phyloP scores from a whole-genome alignment of 768 basidiomycete species.

The Pleurotus cornucopiae region DNA sequence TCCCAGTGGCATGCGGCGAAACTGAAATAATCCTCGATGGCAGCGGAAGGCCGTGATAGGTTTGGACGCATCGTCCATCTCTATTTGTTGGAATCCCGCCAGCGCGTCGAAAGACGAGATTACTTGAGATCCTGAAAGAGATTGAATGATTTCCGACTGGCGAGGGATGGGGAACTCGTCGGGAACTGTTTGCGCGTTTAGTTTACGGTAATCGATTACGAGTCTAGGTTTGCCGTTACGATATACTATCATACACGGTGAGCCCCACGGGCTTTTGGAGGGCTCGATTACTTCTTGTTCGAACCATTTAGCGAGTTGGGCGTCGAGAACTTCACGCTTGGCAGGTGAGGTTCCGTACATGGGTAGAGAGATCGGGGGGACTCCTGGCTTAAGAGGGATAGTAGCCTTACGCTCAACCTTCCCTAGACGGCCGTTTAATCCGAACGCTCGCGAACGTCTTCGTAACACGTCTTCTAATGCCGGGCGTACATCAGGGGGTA shows the following conservation, averaged over 20 bases:
- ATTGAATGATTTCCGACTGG: conserved; percentile 23
- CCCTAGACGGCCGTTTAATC: conserved; percentile 27
- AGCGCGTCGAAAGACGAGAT: conserved; percentile 31
- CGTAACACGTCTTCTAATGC: conserved; percentile 14
- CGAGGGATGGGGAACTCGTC: conserved; percentile 22
- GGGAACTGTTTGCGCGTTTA: not conserved
- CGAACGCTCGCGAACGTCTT: conserved; percentile 20
- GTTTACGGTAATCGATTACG: conserved; percentile 21
- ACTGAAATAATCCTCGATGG: conserved; percentile 16
- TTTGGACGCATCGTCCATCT: conserved; percentile 20
- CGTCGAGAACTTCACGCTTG: conserved; percentile 23
- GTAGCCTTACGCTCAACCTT: conserved; percentile 18
- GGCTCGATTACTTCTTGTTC: conserved; percentile 32
- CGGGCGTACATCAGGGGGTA: conserved; percentile 8
- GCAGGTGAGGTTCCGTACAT: conserved; percentile 21
- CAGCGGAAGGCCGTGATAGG: conserved; percentile 33
- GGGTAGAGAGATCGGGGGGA: conserved; percentile 22
- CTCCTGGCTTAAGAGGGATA: conserved; percentile 20
- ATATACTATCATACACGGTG: conserved; percentile 29
- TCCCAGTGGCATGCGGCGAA: not conserved
- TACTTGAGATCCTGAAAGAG: conserved; percentile 23
- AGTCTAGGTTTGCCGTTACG: conserved; percentile 31
- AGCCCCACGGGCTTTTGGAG: conserved; percentile 32
- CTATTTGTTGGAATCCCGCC: conserved; percentile 36
- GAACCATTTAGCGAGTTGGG: conserved; percentile 27